These are phyloP conservation scores for Ajuga chamaepitys DNA, from an alignment of 257 asterid genomes.

Conservation along the genomic window DNA sequence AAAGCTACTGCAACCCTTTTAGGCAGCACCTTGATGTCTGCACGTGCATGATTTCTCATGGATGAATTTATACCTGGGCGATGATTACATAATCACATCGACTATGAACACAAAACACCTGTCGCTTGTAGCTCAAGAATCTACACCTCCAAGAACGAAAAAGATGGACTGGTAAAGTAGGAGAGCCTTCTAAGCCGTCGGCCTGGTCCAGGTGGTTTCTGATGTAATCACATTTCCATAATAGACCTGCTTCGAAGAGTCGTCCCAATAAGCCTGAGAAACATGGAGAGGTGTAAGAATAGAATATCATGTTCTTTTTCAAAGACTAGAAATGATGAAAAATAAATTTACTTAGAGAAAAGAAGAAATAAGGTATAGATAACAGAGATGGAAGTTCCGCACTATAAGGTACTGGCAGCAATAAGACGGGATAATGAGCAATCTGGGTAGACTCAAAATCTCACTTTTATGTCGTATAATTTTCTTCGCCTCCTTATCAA, in stretches of 20 bases:
- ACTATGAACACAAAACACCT: not conserved
- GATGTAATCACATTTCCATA: conserved; percentile 69
- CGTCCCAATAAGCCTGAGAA: conserved; percentile 78
- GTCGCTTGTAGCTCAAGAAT: not conserved
- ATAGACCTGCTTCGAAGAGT: conserved; percentile 62
- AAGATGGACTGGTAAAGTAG: not conserved
- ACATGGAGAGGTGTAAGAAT: not conserved
- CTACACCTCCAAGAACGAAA: not conserved
- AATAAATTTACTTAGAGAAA: too few species aligned
- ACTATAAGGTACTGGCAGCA: too few species aligned
- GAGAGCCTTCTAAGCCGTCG: conserved; percentile 19
- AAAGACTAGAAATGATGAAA: too few species aligned
- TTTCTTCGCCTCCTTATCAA: too few species aligned
- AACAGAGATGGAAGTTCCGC: too few species aligned
- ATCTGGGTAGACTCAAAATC: too few species aligned
- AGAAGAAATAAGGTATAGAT: too few species aligned
- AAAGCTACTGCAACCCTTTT: not conserved
- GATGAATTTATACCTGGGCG: not conserved
- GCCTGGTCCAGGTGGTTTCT: conserved; percentile 77
- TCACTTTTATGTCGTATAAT: too few species aligned
- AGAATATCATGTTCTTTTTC: too few species aligned
- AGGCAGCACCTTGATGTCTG: not conserved
- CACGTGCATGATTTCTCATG: not conserved
- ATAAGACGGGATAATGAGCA: too few species aligned
- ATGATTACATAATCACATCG: not conserved